Percentiles rank a stretch among this genome's conserved stretches.
These are phyloP conservation scores for Hypoxylon sp. DNA, from an alignment of 2,329 filamentous ascomycete genomes.

Conservation along the genomic window DNA sequence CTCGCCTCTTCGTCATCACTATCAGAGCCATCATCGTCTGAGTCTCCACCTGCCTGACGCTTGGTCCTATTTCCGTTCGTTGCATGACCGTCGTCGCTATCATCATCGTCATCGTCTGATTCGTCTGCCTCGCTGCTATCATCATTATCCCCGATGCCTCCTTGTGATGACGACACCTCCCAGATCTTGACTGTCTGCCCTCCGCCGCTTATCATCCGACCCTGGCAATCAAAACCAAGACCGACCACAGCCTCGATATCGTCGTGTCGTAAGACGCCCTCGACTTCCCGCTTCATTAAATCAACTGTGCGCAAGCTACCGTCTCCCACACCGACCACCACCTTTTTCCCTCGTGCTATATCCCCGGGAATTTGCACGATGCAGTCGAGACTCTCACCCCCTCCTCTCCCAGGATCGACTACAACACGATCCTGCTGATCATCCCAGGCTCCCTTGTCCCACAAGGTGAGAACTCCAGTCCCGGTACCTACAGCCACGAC, in stretches of 20 bases:
- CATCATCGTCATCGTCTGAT: conserved; percentile 61
- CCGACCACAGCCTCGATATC: conserved; percentile 88
- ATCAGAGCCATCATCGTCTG: conserved; percentile 62
- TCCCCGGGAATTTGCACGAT: conserved; percentile 79
- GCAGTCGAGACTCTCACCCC: conserved; percentile 86
- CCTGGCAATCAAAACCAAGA: conserved; percentile 86
- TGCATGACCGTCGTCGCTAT: conserved; percentile 64
- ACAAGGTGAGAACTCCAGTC: conserved; percentile 87
- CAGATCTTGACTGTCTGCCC: conserved; percentile 91
- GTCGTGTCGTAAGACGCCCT: conserved; percentile 80
- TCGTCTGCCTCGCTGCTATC: conserved; percentile 64
- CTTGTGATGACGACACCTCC: conserved; percentile 76
- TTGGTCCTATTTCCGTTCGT: conserved; percentile 59
- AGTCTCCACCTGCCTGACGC: conserved; percentile 57
- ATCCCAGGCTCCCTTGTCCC: conserved; percentile 96
- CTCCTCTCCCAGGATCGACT: conserved; percentile 73
- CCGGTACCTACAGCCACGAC: conserved; percentile 82
- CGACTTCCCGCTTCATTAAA: conserved; percentile 79
- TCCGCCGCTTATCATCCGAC: conserved; percentile 90
- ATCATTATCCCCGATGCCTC: conserved; percentile 63
- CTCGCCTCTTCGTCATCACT: conserved; percentile 62
- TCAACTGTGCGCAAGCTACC: conserved; percentile 84
- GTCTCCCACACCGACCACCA: conserved; percentile 86
- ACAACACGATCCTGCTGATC: conserved; percentile 93
- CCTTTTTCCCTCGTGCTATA: conserved; percentile 77